phyloP scores from a whole-genome alignment of 2,329 filamentous ascomycete genomes.

The Sarocladium brachiariae region DNA sequence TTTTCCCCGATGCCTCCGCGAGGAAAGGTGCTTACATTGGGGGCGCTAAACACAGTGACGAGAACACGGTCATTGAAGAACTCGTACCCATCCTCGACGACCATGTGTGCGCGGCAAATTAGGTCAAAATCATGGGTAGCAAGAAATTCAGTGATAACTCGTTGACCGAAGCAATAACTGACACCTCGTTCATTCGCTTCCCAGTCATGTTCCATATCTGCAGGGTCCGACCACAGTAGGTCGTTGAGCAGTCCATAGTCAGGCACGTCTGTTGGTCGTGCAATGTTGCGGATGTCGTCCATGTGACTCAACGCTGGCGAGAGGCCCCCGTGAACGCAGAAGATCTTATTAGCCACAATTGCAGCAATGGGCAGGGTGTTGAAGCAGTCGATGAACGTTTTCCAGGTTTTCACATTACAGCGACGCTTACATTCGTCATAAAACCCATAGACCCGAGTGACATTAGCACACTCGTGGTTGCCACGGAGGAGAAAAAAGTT shows the following conservation, averaged over 20 bases:
- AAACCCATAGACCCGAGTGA: slow-evolving; percentile 92
- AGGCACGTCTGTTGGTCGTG: slow-evolving; percentile 90
- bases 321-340: slow-evolving; percentile 91
- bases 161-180: slow-evolving; percentile 97
- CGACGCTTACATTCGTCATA: slow-evolving; percentile 97
- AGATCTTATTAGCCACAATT: slow-evolving; percentile 97
- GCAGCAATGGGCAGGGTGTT: slow-evolving; percentile 91
- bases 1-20: neutral
- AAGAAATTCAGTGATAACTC: slow-evolving; percentile 94
- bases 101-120: slow-evolving; percentile 97
- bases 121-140: slow-evolving; percentile 94
- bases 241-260: slow-evolving; percentile 96
- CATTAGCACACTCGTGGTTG: slow-evolving; percentile 95
- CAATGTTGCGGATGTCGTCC: slow-evolving; percentile 97
- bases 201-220: slow-evolving; percentile 97
- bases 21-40: slow-evolving; percentile 65
- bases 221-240: slow-evolving; percentile 92
- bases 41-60: slow-evolving; percentile 95
- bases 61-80: slow-evolving; percentile 95
- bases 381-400: slow-evolving; percentile 95
- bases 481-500: slow-evolving; percentile 95
- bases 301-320: slow-evolving; percentile 91
- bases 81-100: slow-evolving; percentile 97
- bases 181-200: slow-evolving; percentile 95
- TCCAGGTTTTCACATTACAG: slow-evolving; percentile 97